Percentiles rank a stretch among this genome's conserved stretches.
Conservation (phyloP, 2,329 filamentous ascomycete species). For the Fusarium tupiense region DNA sequence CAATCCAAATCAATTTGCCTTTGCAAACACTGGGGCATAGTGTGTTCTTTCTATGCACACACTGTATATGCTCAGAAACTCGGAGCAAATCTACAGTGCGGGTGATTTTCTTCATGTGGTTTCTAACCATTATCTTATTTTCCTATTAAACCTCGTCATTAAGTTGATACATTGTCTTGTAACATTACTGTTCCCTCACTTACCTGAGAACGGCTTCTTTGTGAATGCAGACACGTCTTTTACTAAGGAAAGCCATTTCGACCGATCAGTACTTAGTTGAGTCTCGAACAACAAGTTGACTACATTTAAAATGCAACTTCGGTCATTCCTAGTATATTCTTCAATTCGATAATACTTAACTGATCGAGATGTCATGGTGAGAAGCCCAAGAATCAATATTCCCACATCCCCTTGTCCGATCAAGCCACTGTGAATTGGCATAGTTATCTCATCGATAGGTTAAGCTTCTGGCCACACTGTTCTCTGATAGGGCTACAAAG, state of each 20-base stretch:
- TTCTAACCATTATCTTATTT: not conserved
- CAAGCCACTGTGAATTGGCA: not conserved
- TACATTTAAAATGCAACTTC: not conserved
- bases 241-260: not conserved
- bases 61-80: not conserved
- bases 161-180: not conserved
- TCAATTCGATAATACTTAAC: not conserved
- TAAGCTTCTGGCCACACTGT: constrained; percentile 1
- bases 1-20: constrained; percentile 12
- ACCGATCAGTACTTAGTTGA: not conserved
- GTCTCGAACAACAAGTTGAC: not conserved
- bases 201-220: not conserved
- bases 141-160: not conserved
- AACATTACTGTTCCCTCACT: not conserved
- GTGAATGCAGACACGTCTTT: not conserved
- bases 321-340: not conserved
- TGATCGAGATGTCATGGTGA: not conserved
- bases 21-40: constrained; percentile 33
- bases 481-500: constrained; percentile 18
- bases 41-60: not conserved
- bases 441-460: not conserved
- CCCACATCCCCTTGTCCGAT: not conserved
- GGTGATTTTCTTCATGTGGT: not conserved
- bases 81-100: not conserved
- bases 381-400: not conserved